A percentile compares a stretch with the other conserved stretches of the same genome.
Evolutionary conservation across 441 rosid genomes (phyloP).

Genomic region (Francoa sonchifolia): DNA sequence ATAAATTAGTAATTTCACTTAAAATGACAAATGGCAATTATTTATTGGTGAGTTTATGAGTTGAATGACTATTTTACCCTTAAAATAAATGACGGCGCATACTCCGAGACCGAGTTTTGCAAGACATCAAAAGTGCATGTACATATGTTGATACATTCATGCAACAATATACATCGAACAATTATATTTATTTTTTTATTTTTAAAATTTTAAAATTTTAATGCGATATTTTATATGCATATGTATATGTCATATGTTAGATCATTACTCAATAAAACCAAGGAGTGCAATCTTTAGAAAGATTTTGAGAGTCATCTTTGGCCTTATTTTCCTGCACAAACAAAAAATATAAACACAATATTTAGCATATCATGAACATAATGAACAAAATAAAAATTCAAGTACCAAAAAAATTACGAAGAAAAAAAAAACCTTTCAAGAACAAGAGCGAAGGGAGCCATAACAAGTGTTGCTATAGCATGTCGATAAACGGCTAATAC

Average conservation of each 20-base stretch:
- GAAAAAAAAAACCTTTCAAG: slow-evolving; percentile 9
- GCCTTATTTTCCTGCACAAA: slow-evolving; percentile 17
- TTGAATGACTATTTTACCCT: too few species aligned
- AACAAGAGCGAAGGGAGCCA: slow-evolving; percentile 13
- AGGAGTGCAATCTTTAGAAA: slow-evolving; percentile 11
- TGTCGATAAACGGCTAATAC: slow-evolving; percentile 14
- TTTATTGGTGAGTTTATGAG: too few species aligned
- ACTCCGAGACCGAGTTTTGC: too few species aligned
- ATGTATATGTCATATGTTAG: neutral
- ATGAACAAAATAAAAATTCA: neutral
- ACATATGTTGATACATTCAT: too few species aligned
- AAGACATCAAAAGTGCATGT: too few species aligned
- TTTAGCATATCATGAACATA: neutral
- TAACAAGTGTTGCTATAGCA: slow-evolving; percentile 9
- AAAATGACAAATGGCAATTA: too few species aligned
- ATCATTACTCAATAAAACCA: slow-evolving; percentile 15
- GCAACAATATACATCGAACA: neutral
- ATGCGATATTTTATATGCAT: neutral
- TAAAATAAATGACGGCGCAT: too few species aligned
- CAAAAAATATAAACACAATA: neutral
- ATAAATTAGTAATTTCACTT: too few species aligned
- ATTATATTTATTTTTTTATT: neutral
- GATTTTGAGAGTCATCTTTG: slow-evolving; percentile 12
- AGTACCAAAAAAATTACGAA: neutral
- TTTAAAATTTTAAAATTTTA: neutral